Conservation (phyloP, 768 basidiomycete species). For the Cyclocybe cylindracea region DNA sequence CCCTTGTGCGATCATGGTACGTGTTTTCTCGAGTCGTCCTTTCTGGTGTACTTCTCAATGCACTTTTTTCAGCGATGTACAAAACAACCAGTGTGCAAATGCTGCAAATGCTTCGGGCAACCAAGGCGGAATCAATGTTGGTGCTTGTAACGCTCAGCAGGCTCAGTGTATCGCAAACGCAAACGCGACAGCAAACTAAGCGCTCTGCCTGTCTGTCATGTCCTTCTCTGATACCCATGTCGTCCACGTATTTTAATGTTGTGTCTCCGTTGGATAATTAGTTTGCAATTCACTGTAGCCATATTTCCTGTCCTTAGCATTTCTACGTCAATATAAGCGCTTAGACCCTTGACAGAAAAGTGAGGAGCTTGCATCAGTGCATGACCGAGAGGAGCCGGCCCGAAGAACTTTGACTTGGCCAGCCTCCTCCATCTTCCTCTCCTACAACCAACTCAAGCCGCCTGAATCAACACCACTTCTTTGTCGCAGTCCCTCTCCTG, state of each 20-base stretch:
- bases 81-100: constrained; percentile 61
- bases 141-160: constrained; percentile 47
- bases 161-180: constrained; percentile 35
- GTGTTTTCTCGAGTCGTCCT: constrained; percentile 1
- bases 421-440: too few species aligned
- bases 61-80: constrained; percentile 41
- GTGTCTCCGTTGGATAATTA: constrained; percentile 1
- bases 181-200: constrained; percentile 4
- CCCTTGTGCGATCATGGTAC: constrained; percentile 50
- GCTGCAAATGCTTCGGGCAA: constrained; percentile 54
- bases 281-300: constrained; percentile 4
- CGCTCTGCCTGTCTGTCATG: neutral
- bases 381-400: too few species aligned
- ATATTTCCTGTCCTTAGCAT: neutral
- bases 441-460: too few species aligned
- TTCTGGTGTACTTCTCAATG: neutral
- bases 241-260: neutral
- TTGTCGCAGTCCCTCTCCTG: too few species aligned
- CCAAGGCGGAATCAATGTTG: constrained; percentile 46
- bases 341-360: neutral
- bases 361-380: neutral
- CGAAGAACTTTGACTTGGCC: too few species aligned
- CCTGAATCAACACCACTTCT: too few species aligned
- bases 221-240: constrained; percentile 2
- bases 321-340: neutral